A percentile compares a stretch with the other conserved stretches of the same genome.
Conservation (phyloP, 345 rosid genomes). For the Arabidopsis thaliana region TAIR10.1 NC_003071.7:18642501-18643000, state of each 20-base stretch:
- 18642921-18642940: slow-evolving; percentile 6
- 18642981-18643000: not conserved
- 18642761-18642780: slow-evolving; percentile 5
- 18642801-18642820: not conserved
- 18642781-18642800: slow-evolving; percentile 4
- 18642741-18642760: slow-evolving; percentile 29
- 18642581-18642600: slow-evolving; percentile 34
- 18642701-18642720: slow-evolving; percentile 18
- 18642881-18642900: slow-evolving; percentile 34
- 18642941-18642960: not conserved
- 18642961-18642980: slow-evolving; percentile 4
- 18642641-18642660: slow-evolving; percentile 27
- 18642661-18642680: slow-evolving; percentile 30
- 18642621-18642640: slow-evolving; percentile 14
- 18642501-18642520: slow-evolving; percentile 22
- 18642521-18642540: slow-evolving; percentile 35
- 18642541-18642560: slow-evolving; percentile 12
- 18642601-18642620: slow-evolving; percentile 15
- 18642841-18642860: slow-evolving; percentile 11
- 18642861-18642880: slow-evolving; percentile 36
- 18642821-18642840: slow-evolving; percentile 9
- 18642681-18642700: slow-evolving; percentile 24
- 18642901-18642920: slow-evolving; percentile 23
- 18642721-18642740: slow-evolving; percentile 32
- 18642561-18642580: slow-evolving; percentile 41